A percentile compares a stretch with the other conserved stretches of the same genome.
phyloP scores from a whole-genome alignment of 1,284 basidiomycete species.

The Porogramme epimiltina region DNA sequence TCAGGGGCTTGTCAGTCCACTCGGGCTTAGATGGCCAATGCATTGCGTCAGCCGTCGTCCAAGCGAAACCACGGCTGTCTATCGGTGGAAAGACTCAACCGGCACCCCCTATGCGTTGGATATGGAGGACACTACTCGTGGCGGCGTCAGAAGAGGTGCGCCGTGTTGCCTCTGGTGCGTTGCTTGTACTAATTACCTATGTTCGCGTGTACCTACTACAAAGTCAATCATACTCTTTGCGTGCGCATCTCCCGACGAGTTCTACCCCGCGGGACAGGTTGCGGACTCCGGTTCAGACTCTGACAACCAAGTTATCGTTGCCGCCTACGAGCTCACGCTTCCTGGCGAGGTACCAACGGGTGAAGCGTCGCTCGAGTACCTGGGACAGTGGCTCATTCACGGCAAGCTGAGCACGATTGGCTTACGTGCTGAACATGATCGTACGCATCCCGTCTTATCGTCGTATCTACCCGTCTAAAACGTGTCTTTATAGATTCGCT shows the following conservation, averaged over 20 bases:
- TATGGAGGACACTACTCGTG: slow-evolving; percentile 48
- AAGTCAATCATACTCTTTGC: slow-evolving; percentile 39
- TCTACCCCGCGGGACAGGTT: slow-evolving; percentile 34
- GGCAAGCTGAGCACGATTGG: slow-evolving; percentile 47
- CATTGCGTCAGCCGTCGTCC: slow-evolving; percentile 17
- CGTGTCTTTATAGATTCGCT: slow-evolving; percentile 21
- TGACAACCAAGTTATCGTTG: slow-evolving; percentile 44
- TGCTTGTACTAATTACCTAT: not conserved
- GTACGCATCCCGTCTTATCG: slow-evolving; percentile 37
- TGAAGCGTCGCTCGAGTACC: slow-evolving; percentile 43
- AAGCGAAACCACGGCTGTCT: slow-evolving; percentile 1
- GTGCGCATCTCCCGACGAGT: slow-evolving; percentile 45
- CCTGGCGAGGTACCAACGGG: slow-evolving; percentile 37
- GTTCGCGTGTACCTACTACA: slow-evolving; percentile 4
- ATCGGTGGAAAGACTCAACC: slow-evolving; percentile 16
- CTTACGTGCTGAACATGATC: slow-evolving; percentile 44
- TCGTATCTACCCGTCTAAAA: not conserved
- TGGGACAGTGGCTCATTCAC: slow-evolving; percentile 59
- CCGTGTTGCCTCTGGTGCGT: slow-evolving; percentile 7
- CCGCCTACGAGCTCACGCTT: slow-evolving; percentile 47
- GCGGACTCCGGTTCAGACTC: slow-evolving; percentile 32
- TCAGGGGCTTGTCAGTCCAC: slow-evolving; percentile 30
- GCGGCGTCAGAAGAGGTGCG: slow-evolving; percentile 48
- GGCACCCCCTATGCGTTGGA: slow-evolving; percentile 42
- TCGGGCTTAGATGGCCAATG: slow-evolving; percentile 28